phyloP scores from a whole-genome alignment of 177 flowering plant genomes.

The Telopea speciosissima region DNA sequence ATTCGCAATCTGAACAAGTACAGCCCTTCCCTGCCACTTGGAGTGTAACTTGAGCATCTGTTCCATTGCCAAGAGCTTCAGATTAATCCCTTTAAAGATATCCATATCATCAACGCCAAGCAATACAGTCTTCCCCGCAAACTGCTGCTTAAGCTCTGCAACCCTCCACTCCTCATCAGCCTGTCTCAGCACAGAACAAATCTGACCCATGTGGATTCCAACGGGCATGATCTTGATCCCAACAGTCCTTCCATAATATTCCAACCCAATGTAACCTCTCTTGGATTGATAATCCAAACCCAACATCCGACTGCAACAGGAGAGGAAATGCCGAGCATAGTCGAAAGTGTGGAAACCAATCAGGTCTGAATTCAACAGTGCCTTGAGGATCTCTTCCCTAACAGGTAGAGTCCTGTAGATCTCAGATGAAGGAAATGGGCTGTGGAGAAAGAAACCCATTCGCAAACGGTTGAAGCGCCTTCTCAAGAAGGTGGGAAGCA shows the following conservation, averaged over 20 bases:
- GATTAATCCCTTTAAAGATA: slow-evolving; percentile 46
- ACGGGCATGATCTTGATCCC: slow-evolving; percentile 70
- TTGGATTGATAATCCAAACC: slow-evolving; percentile 70
- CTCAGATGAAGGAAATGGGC: neutral
- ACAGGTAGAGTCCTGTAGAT: slow-evolving; percentile 44
- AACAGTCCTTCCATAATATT: slow-evolving; percentile 48
- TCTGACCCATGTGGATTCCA: slow-evolving; percentile 64
- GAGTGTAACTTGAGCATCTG: slow-evolving; percentile 48
- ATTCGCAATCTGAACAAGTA: slow-evolving; percentile 56
- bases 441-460: slow-evolving; percentile 1
- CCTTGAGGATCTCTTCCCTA: slow-evolving; percentile 61
- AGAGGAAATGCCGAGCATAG: slow-evolving; percentile 72
- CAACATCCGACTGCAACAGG: slow-evolving; percentile 1
- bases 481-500: slow-evolving; percentile 34
- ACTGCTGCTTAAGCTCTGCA: slow-evolving; percentile 40
- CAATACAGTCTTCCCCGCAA: slow-evolving; percentile 52
- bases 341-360: slow-evolving; percentile 78
- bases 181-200: slow-evolving; percentile 41
- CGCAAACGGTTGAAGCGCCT: neutral
- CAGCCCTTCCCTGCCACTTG: slow-evolving; percentile 51
- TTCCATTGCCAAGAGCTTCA: slow-evolving; percentile 62
- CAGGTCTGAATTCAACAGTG: slow-evolving; percentile 50
- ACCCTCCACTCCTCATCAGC: slow-evolving; percentile 51
- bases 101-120: slow-evolving; percentile 73
- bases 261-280: slow-evolving; percentile 40